phyloP scores from a whole-genome alignment of 2,329 filamentous ascomycete species.

The Didymella sp. region DNA sequence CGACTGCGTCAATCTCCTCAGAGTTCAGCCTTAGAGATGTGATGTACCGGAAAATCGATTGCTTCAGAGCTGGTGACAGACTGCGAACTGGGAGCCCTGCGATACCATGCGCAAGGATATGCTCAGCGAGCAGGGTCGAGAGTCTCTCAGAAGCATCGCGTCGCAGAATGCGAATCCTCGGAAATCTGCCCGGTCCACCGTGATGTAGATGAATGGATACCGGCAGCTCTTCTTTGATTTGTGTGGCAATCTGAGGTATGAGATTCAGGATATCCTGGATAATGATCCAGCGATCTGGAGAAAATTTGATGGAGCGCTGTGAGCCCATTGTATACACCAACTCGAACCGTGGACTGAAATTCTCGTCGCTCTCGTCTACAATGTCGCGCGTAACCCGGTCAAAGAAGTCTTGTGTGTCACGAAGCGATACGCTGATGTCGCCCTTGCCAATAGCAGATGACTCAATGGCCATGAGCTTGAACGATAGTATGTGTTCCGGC shows the following conservation, averaged over 20 bases:
- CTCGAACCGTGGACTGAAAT: conserved; percentile 67
- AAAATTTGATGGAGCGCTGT: conserved; percentile 59
- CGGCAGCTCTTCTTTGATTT: conserved; percentile 44
- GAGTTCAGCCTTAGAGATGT: conserved; percentile 41
- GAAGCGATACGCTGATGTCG: conserved; percentile 44
- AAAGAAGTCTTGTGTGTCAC: conserved; percentile 57
- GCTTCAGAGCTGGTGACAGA: conserved; percentile 41
- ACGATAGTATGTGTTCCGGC: conserved; percentile 69
- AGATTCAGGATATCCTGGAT: conserved; percentile 62
- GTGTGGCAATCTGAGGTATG: conserved; percentile 42
- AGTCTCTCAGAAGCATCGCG: conserved; percentile 45
- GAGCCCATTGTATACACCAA: conserved; percentile 68
- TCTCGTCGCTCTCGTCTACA: conserved; percentile 71
- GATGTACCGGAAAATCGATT: conserved; percentile 56
- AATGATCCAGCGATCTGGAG: conserved; percentile 63
- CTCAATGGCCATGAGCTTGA: conserved; percentile 68
- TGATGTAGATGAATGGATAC: conserved; percentile 54
- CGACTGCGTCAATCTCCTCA: conserved; percentile 36
- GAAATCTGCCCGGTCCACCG: conserved; percentile 52
- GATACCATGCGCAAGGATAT: conserved; percentile 56
- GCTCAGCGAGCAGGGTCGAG: conserved; percentile 30
- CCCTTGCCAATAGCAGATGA: conserved; percentile 45
- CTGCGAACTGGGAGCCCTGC: conserved; percentile 54
- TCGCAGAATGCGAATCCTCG: conserved; percentile 58
- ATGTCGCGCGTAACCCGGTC: conserved; percentile 60